Base-by-base conservation (phyloP, 2,329 filamentous ascomycete species). In the Cladosporium colombiae region DNA sequence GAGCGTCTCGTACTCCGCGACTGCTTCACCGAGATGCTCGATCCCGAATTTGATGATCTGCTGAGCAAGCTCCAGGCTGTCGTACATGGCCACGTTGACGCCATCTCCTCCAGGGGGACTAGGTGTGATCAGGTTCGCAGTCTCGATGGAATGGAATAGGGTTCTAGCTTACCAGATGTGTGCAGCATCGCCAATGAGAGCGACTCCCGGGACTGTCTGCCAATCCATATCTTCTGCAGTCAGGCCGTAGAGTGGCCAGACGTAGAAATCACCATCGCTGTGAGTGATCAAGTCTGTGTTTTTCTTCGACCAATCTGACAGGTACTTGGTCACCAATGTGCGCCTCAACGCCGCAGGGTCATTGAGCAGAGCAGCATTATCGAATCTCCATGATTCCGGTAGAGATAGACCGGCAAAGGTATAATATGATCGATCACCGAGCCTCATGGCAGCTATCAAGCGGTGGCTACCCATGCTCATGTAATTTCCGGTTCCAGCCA, bases 171-270 rank as follows among this genome's bases (percentile, higher is more conserved):
- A 70, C 84, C 87, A 86, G 25, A 87, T 70, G 73, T 89, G 86
- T 8, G 86, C 86, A 0, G 86, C 84, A 69, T 89, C 86, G 5
- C 87, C 87, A 29, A 88, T 78, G 16, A 87, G 71, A 0, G 86
- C 87, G 5, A 84, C 71, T 0, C 85, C 84, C 6, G 76, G 72
- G 21, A 75, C 76, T 57, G 82, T 78, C 49, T 78, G 66, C 85
- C 85, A 88, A 2, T 70, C 73, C 55, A 79, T 73, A 1, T 66
- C 52, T 23, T 82, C 82, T 1, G 83, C 73, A 0, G 86, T 85
- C 11, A 89, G 78, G 71, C 82, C 81, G 71, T 84, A 87, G 1
- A 89, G 75, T 0, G 80, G 80, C 65, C 82, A 76, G 0, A 74
- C 46, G 6, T 75, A 73, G 65, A 80, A 79, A 16, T 72, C 68